Evolutionary conservation across 148 eudicot species (phyloP).

Genomic region (Camellia lanceoleosa): DNA sequence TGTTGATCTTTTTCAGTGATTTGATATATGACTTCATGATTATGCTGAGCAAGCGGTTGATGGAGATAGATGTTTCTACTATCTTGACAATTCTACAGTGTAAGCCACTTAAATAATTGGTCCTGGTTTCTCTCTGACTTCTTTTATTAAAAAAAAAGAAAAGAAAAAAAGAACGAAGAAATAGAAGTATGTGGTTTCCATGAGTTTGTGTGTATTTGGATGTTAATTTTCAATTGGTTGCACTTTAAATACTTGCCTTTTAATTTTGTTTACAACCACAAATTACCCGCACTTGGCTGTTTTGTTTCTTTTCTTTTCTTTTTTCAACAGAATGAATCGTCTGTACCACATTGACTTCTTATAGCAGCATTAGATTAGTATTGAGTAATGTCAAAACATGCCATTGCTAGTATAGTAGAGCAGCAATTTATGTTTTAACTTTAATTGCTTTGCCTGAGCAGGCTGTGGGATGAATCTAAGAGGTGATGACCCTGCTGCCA

Average conservation of each 20-base stretch:
- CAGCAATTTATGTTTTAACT: background rate
- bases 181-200: background rate
- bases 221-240: too few species aligned
- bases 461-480: slow-evolving; percentile 95
- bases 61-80: slow-evolving; percentile 83
- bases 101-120: slow-evolving; percentile 30
- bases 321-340: background rate
- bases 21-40: slow-evolving; percentile 80
- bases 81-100: slow-evolving; percentile 71
- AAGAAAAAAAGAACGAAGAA: background rate
- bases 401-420: background rate
- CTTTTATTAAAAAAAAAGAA: background rate
- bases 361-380: background rate
- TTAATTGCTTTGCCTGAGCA: slow-evolving; percentile 20
- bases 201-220: background rate
- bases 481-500: slow-evolving; percentile 81
- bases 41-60: slow-evolving; percentile 75
- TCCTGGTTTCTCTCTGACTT: background rate
- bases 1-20: slow-evolving; percentile 58
- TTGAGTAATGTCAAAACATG: background rate
- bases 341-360: background rate
- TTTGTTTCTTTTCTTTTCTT: background rate
- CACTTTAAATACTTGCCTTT: too few species aligned
- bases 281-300: too few species aligned
- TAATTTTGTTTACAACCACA: too few species aligned